phyloP scores from a whole-genome alignment of 495 filamentous ascomycete species.

The Neurospora cerealis region DNA sequence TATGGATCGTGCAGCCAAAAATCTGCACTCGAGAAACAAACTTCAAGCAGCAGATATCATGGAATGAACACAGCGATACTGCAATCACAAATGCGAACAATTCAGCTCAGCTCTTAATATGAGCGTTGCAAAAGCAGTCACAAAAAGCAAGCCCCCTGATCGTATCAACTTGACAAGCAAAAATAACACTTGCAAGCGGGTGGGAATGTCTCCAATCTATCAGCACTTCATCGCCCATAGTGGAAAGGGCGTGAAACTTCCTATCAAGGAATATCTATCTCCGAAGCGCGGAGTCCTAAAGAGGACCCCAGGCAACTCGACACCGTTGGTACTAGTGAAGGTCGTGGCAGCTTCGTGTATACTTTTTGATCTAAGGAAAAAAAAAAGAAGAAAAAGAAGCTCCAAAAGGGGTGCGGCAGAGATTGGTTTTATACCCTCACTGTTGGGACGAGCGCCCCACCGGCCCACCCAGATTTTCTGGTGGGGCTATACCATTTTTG shows the following conservation, averaged over 20 bases:
- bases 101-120: background rate
- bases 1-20: background rate
- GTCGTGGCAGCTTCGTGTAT: constrained; percentile 42
- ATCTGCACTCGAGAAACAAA: background rate
- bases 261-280: constrained; percentile 42
- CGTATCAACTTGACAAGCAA: background rate
- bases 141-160: background rate
- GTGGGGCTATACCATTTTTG: background rate
- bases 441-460: background rate
- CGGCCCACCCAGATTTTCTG: background rate
- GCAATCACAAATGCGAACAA: background rate
- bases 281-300: constrained; percentile 31
- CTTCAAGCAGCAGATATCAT: background rate
- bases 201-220: constrained; percentile 30
- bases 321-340: constrained; percentile 40
- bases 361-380: constrained; percentile 45
- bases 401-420: background rate
- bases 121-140: background rate
- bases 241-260: constrained; percentile 37
- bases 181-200: background rate
- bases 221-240: constrained; percentile 36
- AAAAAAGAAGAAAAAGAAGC: constrained; percentile 18
- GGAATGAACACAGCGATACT: constrained; percentile 2
- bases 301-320: constrained; percentile 38
- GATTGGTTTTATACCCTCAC: background rate